Percentiles rank a stretch among this genome's conserved stretches.
phyloP scores from a whole-genome alignment of 768 basidiomycete genomes.

The Mycena alexandri region DNA sequence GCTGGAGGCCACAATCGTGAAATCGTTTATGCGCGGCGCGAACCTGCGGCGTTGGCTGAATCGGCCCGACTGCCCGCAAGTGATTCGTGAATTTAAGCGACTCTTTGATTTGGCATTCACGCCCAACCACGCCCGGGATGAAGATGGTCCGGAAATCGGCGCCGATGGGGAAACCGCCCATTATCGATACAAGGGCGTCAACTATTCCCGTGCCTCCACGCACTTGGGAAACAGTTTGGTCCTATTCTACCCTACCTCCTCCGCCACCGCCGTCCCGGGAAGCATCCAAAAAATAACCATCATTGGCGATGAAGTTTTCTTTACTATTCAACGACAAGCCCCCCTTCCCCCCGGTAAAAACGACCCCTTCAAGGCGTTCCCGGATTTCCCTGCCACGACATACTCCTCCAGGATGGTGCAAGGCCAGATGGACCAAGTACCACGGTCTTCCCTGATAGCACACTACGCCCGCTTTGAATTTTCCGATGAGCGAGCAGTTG shows the following conservation, averaged over 20 bases:
- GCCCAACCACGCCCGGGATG: not conserved
- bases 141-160: not conserved
- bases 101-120: conserved; percentile 10
- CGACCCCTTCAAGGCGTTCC: conserved; percentile 29
- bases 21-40: conserved; percentile 16
- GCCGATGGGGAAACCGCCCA: not conserved
- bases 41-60: not conserved
- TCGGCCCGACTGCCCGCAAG: not conserved
- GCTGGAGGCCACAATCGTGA: conserved; percentile 26
- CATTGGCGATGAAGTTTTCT: not conserved
- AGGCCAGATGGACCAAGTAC: too few species aligned
- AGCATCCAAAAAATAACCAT: conserved; percentile 22
- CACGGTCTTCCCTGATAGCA: too few species aligned
- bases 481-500: conserved; percentile 1
- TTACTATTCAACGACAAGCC: conserved; percentile 24
- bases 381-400: conserved; percentile 21
- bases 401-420: conserved; percentile 21
- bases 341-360: conserved; percentile 2
- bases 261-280: not conserved
- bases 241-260: too few species aligned
- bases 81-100: conserved; percentile 1
- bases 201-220: conserved; percentile 8
- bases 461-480: conserved; percentile 15
- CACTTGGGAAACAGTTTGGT: not conserved
- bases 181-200: not conserved